Evolutionary conservation across 441 rosid species (phyloP), one percentile per base, ranked within the genome.

Genomic region (Populus hybrid): DNA sequence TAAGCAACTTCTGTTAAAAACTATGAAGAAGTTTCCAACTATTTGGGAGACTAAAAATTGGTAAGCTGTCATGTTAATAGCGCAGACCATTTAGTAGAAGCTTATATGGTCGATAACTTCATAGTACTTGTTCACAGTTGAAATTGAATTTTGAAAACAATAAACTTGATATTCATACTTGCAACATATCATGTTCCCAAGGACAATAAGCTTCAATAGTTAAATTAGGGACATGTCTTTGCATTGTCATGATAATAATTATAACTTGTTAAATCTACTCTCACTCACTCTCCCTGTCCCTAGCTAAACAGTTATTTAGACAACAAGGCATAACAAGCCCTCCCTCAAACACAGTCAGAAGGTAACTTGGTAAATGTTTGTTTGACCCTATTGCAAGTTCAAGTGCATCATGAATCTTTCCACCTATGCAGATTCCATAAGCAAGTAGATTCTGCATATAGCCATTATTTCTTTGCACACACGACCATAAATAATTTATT

Each of bases 1-100:
- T 70, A 59, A n/a, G 73, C 16, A 19, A 40, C 30, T 32, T 78
- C 26, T 71, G 70, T 38, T 38, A 46, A 64, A 36, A 69, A 69
- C 78, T 57, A 75, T 30, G 6, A 67, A 0, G 9, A 75, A 42
- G 34, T 50, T n/a, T 67, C 34, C 46, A 67, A 2, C 71, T 24
- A 32, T 67, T 50, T 46, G 63, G 63, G 10, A 57, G 63, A 57
- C 23, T 23, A 57, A 19, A 9, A 18, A 19, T 57, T 57, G 9
- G 50, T 21, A 75, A 42, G 18, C 23, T 46, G 35, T 21, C 69
- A 7, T 46, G 6, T 42, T 28, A 28, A 24, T 19, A 1, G 2
- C 30, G 16, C 67, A 19, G 6, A 32, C 67, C 8, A 42, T 75
- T 23, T 50, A 67, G 35, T 4, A 69, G 61, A 57, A 69, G 50